A percentile compares a stretch with the other conserved stretches of the same genome.
These are phyloP conservation scores for Fusarium sublunatum DNA, from an alignment of 2,329 filamentous ascomycete species.

Conservation along the genomic window DNA sequence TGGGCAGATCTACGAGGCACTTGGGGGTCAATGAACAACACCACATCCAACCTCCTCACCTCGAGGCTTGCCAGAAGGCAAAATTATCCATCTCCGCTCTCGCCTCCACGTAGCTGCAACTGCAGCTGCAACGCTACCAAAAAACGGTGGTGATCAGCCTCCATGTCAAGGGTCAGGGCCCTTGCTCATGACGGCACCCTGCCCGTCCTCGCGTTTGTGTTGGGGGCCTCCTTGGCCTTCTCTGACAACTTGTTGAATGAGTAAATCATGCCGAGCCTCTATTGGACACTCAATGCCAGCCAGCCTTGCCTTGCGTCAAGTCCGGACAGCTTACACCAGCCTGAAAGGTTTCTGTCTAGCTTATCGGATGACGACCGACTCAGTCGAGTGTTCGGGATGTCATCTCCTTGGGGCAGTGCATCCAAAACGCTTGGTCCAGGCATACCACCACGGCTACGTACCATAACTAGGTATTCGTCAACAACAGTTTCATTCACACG, in stretches of 20 bases:
- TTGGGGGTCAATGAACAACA: conserved; percentile 17
- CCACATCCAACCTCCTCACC: not conserved
- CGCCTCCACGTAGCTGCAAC: conserved; percentile 20
- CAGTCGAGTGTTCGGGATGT: conserved; percentile 1
- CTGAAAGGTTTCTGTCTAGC: conserved; percentile 11
- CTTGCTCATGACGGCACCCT: conserved; percentile 16
- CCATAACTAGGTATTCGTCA: not conserved
- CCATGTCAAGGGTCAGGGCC: conserved; percentile 37
- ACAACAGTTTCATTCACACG: conserved; percentile 15
- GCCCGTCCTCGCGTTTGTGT: conserved; percentile 12
- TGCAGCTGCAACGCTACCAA: conserved; percentile 31
- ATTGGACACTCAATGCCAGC: conserved; percentile 7
- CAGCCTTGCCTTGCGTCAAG: conserved; percentile 22
- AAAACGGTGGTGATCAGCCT: conserved; percentile 37
- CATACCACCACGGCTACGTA: conserved; percentile 15
- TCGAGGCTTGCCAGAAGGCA: conserved; percentile 9
- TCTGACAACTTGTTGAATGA: conserved; percentile 20
- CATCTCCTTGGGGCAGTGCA: not conserved
- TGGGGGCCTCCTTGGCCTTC: conserved; percentile 23
- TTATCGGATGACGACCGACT: conserved; percentile 2
- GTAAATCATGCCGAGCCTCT: not conserved
- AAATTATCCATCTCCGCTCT: conserved; percentile 14
- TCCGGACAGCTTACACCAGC: conserved; percentile 11
- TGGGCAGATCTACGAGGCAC: conserved; percentile 8
- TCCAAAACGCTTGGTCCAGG: not conserved